These are phyloP conservation scores for Syncephalastrum monosporum DNA, from an alignment of 371 early-diverging fungal species.

Conservation along the genomic window DNA sequence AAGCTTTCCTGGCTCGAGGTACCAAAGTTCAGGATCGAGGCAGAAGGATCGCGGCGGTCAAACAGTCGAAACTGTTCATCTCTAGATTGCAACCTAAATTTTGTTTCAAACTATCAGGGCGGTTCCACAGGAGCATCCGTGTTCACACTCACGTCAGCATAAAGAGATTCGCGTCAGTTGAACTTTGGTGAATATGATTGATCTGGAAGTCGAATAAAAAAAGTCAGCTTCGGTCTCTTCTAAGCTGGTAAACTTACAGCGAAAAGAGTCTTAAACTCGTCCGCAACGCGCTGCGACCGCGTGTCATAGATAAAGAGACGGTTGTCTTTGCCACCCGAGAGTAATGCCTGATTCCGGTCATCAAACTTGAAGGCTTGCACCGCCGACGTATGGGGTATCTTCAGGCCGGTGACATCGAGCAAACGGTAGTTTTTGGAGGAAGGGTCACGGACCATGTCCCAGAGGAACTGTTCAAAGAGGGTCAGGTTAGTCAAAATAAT, in stretches of 20 bases:
- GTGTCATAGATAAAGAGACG: conserved; percentile 25
- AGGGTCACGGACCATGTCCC: conserved; percentile 10
- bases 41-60: conserved; percentile 22
- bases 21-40: conserved; percentile 29
- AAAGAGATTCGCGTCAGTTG: conserved; percentile 16
- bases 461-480: conserved; percentile 6
- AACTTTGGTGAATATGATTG: conserved; percentile 21
- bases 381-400: conserved; percentile 26
- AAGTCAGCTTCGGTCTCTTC: neutral
- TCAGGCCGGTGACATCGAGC: conserved; percentile 10
- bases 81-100: conserved; percentile 9
- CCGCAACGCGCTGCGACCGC: conserved; percentile 2
- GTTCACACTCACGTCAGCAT: conserved; percentile 19
- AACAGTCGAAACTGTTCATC: conserved; percentile 31
- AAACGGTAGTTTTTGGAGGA: conserved; percentile 12
- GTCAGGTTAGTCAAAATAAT: neutral
- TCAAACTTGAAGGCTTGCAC: conserved; percentile 26
- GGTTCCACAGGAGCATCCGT: no score
- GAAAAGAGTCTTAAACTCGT: neutral
- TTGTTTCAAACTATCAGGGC: neutral
- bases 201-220: conserved; percentile 8
- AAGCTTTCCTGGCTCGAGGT: conserved; percentile 29
- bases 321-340: conserved; percentile 34
- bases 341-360: conserved; percentile 14
- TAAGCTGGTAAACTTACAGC: conserved; percentile 13